These are phyloP conservation scores for Aspergillus saccharolyticus DNA, from an alignment of 495 filamentous ascomycete genomes.

Conservation along the genomic window DNA sequence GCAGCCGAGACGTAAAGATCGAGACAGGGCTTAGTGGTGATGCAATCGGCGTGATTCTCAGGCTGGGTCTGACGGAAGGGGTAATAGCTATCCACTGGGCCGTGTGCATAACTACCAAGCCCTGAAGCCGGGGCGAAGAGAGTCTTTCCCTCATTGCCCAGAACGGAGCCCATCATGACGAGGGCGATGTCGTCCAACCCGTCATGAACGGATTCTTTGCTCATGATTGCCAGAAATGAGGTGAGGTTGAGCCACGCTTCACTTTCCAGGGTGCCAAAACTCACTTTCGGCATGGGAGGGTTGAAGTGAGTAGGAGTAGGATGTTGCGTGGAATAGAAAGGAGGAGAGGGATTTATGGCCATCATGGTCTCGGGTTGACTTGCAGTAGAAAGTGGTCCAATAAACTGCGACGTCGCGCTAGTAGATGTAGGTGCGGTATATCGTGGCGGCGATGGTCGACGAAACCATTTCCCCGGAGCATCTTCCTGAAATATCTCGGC, in stretches of 20 bases:
- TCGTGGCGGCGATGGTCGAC: neutral
- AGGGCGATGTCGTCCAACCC: conserved; percentile 9
- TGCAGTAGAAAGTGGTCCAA: neutral
- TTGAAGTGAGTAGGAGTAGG: neutral
- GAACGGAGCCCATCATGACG: conserved; percentile 7
- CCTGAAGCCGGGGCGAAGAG: neutral
- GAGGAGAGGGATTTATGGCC: neutral
- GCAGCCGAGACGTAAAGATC: conserved; percentile 10
- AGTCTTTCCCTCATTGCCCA: neutral
- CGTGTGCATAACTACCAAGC: neutral
- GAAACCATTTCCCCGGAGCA: neutral
- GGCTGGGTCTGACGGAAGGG: neutral
- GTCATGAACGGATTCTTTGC: conserved; percentile 6
- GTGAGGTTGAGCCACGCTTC: conserved; percentile 10
- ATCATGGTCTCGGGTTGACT: neutral
- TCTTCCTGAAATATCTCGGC: neutral
- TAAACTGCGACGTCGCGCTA: neutral
- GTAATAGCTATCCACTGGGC: neutral
- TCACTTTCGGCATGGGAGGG: neutral
- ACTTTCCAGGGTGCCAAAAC: neutral
- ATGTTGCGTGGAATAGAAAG: neutral
- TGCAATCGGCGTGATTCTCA: neutral
- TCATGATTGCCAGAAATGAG: conserved; percentile 12
- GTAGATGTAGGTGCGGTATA: neutral
- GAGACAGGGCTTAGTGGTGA: neutral